These are phyloP conservation scores for Sporothrix mexicana DNA, from an alignment of 2,329 filamentous ascomycete species.

Conservation along the genomic window DNA sequence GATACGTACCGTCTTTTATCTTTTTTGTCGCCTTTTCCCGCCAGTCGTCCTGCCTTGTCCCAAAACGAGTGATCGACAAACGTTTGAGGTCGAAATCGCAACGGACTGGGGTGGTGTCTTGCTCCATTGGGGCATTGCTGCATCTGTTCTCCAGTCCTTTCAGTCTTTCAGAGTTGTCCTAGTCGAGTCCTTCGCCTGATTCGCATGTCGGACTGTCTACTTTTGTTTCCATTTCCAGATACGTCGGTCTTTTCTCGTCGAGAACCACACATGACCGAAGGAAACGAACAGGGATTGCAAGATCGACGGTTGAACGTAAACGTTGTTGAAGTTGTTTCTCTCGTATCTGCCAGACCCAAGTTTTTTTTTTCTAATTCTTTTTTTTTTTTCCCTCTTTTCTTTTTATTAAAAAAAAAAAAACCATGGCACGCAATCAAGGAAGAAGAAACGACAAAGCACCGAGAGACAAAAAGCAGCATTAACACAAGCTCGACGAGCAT, in stretches of 20 bases:
- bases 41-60: neutral
- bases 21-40: too few relatives aligned
- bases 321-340: neutral
- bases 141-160: too few relatives aligned
- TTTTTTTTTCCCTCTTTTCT: too few relatives aligned
- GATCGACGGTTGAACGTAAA: too few relatives aligned
- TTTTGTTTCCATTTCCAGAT: constrained; percentile 14
- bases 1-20: neutral
- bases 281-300: neutral
- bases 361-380: too few relatives aligned
- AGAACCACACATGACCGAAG: neutral
- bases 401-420: too few relatives aligned
- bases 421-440: too few relatives aligned
- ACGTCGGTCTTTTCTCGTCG: neutral
- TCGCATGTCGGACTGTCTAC: neutral
- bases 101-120: neutral
- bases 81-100: neutral
- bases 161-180: too few relatives aligned
- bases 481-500: too few relatives aligned
- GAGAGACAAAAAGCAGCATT: too few relatives aligned
- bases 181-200: neutral
- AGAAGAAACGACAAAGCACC: too few relatives aligned
- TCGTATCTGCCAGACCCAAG: neutral
- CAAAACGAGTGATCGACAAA: constrained; percentile 24
- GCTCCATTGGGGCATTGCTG: constrained; percentile 5